These are phyloP conservation scores for Xylariaceae sp. DNA, from an alignment of 2,329 filamentous ascomycete genomes.

Conservation along the genomic window DNA sequence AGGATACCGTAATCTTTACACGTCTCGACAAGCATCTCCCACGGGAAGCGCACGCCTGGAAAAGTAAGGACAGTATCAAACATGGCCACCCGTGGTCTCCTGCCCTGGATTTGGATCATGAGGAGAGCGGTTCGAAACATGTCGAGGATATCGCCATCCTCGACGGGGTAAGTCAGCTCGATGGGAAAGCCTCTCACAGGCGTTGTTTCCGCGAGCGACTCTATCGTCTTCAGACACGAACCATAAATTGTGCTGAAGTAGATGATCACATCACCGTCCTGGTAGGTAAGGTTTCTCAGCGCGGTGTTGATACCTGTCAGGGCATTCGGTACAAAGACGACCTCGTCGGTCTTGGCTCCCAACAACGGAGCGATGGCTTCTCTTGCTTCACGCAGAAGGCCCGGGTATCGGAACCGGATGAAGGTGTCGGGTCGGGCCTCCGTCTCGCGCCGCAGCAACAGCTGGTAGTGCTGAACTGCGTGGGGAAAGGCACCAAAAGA, in stretches of 20 bases:
- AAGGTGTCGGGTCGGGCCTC: slow-evolving; percentile 63
- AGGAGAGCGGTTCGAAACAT: slow-evolving; percentile 50
- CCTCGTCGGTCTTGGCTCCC: slow-evolving; percentile 52
- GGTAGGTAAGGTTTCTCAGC: slow-evolving; percentile 59
- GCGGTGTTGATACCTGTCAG: slow-evolving; percentile 66
- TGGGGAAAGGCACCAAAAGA: slow-evolving; percentile 66
- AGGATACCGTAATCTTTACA: slow-evolving; percentile 58
- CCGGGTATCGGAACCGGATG: slow-evolving; percentile 56
- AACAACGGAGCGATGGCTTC: slow-evolving; percentile 54
- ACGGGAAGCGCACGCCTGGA: slow-evolving; percentile 67
- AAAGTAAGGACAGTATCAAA: slow-evolving; percentile 68
- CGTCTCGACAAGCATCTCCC: slow-evolving; percentile 53
- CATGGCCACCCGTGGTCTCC: slow-evolving; percentile 56
- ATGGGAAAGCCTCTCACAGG: slow-evolving; percentile 40
- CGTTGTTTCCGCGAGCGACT: slow-evolving; percentile 56
- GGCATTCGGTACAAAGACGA: slow-evolving; percentile 68
- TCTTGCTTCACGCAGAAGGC: slow-evolving; percentile 54
- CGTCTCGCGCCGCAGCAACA: slow-evolving; percentile 47
- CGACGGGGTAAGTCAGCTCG: slow-evolving; percentile 52
- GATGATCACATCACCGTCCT: slow-evolving; percentile 58
- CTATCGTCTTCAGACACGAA: slow-evolving; percentile 60
- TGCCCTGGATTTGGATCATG: slow-evolving; percentile 43
- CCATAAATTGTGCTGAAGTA: slow-evolving; percentile 66
- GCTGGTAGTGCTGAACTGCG: slow-evolving; percentile 48
- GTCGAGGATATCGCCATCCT: slow-evolving; percentile 52